phyloP scores from a whole-genome alignment of 768 basidiomycete species.

The Fistulinella prunicolor region DNA sequence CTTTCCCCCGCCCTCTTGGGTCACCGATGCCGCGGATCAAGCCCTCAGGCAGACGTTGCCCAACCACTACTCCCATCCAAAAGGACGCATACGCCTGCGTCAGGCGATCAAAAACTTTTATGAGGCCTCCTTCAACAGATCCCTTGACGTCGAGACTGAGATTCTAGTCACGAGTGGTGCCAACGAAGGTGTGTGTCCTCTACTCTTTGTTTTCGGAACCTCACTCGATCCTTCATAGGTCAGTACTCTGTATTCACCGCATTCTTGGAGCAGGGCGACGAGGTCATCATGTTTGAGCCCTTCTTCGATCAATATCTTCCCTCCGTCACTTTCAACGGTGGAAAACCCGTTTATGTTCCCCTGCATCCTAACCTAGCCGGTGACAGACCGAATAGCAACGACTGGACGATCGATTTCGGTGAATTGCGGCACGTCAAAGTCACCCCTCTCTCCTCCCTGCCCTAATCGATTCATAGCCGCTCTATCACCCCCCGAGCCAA shows the following conservation, averaged over 20 bases:
- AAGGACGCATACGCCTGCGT: slow-evolving; percentile 82
- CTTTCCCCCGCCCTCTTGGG: slow-evolving; percentile 80
- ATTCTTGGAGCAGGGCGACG: slow-evolving; percentile 88
- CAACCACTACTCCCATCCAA: slow-evolving; percentile 91
- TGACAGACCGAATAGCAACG: slow-evolving; percentile 54
- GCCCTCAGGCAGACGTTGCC: slow-evolving; percentile 60
- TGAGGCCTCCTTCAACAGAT: slow-evolving; percentile 59
- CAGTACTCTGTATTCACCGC: slow-evolving; percentile 93
- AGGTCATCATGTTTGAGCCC: slow-evolving; percentile 98
- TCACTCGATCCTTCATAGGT: slow-evolving; percentile 38
- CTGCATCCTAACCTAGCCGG: slow-evolving; percentile 75
- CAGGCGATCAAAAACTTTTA: slow-evolving; percentile 85
- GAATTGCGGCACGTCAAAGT: slow-evolving; percentile 64
- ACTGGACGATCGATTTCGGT: slow-evolving; percentile 90
- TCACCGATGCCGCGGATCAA: slow-evolving; percentile 66
- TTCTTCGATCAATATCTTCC: slow-evolving; percentile 97
- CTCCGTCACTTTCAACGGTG: slow-evolving; percentile 91
- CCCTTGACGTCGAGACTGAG: slow-evolving; percentile 80
- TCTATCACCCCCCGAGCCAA: slow-evolving; percentile 89
- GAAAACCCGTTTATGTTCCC: slow-evolving; percentile 90
- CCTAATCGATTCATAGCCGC: slow-evolving; percentile 41
- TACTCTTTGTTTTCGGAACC: not conserved
- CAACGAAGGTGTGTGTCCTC: slow-evolving; percentile 71
- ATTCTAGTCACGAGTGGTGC: slow-evolving; percentile 96
- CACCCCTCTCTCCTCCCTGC: not conserved